A percentile compares a stretch with the other conserved stretches of the same genome.
These are phyloP conservation scores for Oxyria digyna DNA, from an alignment of 148 eudicot species.

Conservation along the genomic window DNA sequence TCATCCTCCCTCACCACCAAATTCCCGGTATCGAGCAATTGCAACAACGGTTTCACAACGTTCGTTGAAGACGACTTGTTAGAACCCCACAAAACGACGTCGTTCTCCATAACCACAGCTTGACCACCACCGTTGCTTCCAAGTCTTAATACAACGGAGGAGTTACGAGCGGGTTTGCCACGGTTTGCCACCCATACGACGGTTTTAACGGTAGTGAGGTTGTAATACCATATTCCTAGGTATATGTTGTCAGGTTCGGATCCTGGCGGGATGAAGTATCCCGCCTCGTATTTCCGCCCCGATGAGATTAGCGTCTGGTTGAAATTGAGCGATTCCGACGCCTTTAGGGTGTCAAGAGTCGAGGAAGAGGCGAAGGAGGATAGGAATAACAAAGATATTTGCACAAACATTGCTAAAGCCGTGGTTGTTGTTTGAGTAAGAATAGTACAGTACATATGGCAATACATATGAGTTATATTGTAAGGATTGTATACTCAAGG, in stretches of 20 bases:
- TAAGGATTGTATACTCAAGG: no score
- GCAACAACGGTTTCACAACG: background rate
- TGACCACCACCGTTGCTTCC: background rate
- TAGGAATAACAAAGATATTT: background rate
- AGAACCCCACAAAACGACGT: background rate
- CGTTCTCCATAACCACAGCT: background rate
- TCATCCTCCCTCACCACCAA: background rate
- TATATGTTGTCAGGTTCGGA: constrained; percentile 1
- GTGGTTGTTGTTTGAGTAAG: no score
- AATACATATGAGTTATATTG: no score
- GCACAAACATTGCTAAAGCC: background rate
- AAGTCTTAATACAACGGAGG: constrained; percentile 11
- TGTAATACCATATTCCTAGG: constrained; percentile 21
- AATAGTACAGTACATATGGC: no score
- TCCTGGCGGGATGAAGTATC: constrained; percentile 22
- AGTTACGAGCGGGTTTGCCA: constrained; percentile 11
- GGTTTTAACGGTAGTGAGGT: background rate
- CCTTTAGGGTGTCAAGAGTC: background rate
- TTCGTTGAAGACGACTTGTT: background rate
- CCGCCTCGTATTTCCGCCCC: constrained; percentile 10
- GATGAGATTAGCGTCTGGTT: constrained; percentile 1
- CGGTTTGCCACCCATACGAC: constrained; percentile 18
- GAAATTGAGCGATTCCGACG: background rate
- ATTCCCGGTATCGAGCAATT: background rate
- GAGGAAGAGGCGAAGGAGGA: background rate